phyloP scores from a whole-genome alignment of 1,284 basidiomycete species.

The Cryptococcus depauperatus region DNA sequence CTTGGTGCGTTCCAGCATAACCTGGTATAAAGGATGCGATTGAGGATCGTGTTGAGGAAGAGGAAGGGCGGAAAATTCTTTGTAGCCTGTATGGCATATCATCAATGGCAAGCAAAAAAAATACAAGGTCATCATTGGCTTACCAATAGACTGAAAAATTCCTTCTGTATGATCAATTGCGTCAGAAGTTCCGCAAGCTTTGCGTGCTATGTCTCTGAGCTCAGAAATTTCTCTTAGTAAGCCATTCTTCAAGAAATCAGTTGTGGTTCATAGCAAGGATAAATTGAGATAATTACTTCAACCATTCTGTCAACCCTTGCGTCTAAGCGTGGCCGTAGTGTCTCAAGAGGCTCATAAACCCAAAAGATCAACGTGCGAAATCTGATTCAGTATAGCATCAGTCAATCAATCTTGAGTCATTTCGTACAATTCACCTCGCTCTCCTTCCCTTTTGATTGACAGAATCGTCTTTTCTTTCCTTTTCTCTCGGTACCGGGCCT shows the following conservation, averaged over 20 bases:
- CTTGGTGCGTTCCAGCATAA: slow-evolving; percentile 73
- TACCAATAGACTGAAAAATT: slow-evolving; percentile 92
- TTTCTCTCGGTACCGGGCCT: slow-evolving; percentile 32
- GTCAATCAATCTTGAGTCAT: neutral
- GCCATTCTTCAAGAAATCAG: slow-evolving; percentile 53
- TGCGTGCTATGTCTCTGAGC: slow-evolving; percentile 44
- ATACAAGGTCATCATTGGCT: slow-evolving; percentile 6
- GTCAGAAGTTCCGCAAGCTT: slow-evolving; percentile 32
- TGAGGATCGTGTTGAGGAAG: slow-evolving; percentile 26
- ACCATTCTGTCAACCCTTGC: slow-evolving; percentile 83
- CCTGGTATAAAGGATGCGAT: slow-evolving; percentile 45
- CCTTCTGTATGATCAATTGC: slow-evolving; percentile 50
- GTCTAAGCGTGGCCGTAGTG: slow-evolving; percentile 64
- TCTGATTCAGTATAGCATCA: too few relatives aligned
- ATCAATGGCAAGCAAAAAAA: neutral
- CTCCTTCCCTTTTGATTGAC: slow-evolving; percentile 23
- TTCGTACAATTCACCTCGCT: slow-evolving; percentile 19
- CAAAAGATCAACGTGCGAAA: slow-evolving; percentile 83
- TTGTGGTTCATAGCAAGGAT: neutral
- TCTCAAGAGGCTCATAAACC: slow-evolving; percentile 69
- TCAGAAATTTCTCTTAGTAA: slow-evolving; percentile 71
- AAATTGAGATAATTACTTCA: slow-evolving; percentile 48
- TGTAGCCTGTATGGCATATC: slow-evolving; percentile 58
- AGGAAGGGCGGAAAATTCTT: slow-evolving; percentile 62
- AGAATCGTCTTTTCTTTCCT: slow-evolving; percentile 9